phyloP scores from a whole-genome alignment of 768 basidiomycete species.

The Tylopilus subfusipes region DNA sequence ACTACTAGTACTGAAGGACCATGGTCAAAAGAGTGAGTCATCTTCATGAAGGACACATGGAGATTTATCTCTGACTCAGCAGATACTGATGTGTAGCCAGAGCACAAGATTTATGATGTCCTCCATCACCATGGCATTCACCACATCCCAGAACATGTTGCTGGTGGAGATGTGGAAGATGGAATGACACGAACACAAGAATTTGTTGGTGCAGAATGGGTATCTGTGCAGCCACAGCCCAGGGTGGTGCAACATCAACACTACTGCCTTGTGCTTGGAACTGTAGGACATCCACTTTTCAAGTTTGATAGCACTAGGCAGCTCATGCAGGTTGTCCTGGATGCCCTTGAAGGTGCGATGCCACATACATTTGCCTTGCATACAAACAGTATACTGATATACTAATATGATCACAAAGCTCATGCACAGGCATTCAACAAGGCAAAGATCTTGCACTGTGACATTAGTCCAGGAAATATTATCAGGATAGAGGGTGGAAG shows the following conservation, averaged over 20 bases:
- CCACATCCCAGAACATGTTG: not conserved
- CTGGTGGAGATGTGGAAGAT: not conserved
- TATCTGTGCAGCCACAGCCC: not conserved
- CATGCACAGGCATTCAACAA: constrained; percentile 17
- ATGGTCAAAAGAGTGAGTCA: not conserved
- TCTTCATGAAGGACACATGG: constrained; percentile 9
- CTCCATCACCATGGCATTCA: not conserved
- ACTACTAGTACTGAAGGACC: no score
- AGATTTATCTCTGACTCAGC: not conserved
- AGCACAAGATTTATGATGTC: constrained; percentile 6
- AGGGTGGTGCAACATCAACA: not conserved
- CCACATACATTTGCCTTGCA: no score
- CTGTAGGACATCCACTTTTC: not conserved
- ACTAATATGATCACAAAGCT: constrained; percentile 8
- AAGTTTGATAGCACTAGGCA: not conserved
- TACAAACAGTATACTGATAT: not conserved
- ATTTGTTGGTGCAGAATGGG: not conserved
- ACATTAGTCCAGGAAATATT: constrained; percentile 29
- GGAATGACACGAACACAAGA: not conserved
- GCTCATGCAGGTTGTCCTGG: not conserved
- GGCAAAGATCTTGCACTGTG: constrained; percentile 23
- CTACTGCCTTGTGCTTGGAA: not conserved
- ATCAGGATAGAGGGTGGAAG: constrained; percentile 10
- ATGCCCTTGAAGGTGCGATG: not conserved
- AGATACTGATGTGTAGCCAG: not conserved